Evolutionary conservation across 208 protist genomes (phyloP).

Genomic region (Trypanosoma avium): DNA sequence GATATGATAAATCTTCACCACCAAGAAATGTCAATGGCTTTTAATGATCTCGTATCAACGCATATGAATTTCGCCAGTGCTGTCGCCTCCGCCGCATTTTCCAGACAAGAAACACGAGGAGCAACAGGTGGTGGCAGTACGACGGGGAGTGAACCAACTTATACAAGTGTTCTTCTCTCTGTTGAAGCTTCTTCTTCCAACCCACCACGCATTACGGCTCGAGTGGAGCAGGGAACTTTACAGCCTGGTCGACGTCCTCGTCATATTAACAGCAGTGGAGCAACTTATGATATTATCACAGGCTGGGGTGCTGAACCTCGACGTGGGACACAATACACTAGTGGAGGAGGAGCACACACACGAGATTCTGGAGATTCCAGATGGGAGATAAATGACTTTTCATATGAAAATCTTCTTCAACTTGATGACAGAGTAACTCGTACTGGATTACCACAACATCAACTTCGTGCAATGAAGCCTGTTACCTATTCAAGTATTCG

Average conservation of each 20-base stretch:
- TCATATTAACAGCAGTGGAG: conserved; percentile 14
- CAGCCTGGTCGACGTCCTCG: neutral
- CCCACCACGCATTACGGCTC: conserved; percentile 2
- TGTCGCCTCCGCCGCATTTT: neutral
- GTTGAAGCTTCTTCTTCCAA: neutral
- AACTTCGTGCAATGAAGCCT: conserved; percentile 29
- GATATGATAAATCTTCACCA: neutral
- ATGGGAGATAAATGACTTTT: conserved; percentile 43
- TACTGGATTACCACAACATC: conserved; percentile 26
- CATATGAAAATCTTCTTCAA: conserved; percentile 38
- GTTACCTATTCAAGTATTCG: neutral
- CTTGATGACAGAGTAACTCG: conserved; percentile 19
- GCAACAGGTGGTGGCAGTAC: neutral
- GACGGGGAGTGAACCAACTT: neutral
- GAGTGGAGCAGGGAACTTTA: neutral
- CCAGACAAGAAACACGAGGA: neutral
- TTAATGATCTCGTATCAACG: neutral
- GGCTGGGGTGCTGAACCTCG: neutral
- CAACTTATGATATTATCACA: conserved; percentile 19
- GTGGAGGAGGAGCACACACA: neutral
- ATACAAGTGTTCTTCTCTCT: conserved; percentile 3
- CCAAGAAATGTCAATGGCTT: neutral
- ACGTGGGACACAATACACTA: neutral
- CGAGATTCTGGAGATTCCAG: neutral
- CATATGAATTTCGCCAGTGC: neutral